Evolutionary conservation across 1,284 basidiomycete genomes (phyloP).

Genomic region (Hortiboletus rubellus): DNA sequence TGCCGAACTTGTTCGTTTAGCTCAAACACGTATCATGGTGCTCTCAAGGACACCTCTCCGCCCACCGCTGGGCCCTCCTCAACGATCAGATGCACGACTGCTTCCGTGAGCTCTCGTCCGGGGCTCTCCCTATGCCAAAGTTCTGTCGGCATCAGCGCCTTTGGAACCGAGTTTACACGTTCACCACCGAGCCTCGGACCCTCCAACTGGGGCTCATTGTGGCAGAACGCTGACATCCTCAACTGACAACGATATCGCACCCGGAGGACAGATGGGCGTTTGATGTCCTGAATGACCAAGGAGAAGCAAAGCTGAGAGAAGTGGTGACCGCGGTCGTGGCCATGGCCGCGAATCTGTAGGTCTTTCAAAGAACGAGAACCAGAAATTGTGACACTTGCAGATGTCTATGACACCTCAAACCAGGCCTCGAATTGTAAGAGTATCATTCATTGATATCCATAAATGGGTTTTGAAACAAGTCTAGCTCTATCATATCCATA

Average conservation of each 20-base stretch:
- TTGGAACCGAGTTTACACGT: neutral
- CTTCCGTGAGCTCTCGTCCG: neutral
- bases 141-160: neutral
- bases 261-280: neutral
- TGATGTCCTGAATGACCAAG: neutral
- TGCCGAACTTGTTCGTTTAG: neutral
- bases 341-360: neutral
- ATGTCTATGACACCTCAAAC: too few relatives aligned
- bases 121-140: neutral
- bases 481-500: too few relatives aligned
- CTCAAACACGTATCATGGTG: neutral
- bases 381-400: too few relatives aligned
- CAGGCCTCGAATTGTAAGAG: too few relatives aligned
- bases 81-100: neutral
- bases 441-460: too few relatives aligned
- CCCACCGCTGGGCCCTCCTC: neutral
- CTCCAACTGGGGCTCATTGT: too few relatives aligned
- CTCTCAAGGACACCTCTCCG: neutral
- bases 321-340: neutral
- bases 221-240: too few relatives aligned
- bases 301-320: neutral
- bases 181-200: too few relatives aligned
- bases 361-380: neutral
- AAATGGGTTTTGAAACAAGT: too few relatives aligned
- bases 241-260: neutral